Evolutionary conservation across 108 stramenopile species (phyloP).

Genomic region (Halocafeteria seosinensis): DNA sequence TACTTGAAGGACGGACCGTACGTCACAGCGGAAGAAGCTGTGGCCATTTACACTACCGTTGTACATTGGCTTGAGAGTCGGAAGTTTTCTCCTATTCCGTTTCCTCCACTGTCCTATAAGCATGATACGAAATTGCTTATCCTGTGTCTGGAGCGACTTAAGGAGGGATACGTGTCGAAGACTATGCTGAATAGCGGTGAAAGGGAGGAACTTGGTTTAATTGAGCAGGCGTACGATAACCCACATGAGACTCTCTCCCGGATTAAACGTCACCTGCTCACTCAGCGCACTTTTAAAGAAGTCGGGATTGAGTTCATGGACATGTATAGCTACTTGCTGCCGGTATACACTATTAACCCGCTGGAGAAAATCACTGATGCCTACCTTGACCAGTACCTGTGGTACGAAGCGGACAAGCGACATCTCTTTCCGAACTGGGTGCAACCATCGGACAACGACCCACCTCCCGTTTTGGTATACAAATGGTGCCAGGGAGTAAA

Average conservation of each 20-base stretch:
- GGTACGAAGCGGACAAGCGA: slow-evolving; percentile 98
- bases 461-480: slow-evolving; percentile 92
- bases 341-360: slow-evolving; percentile 90
- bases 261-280: slow-evolving; percentile 92
- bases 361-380: slow-evolving; percentile 97
- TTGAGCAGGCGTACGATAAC: slow-evolving; percentile 98
- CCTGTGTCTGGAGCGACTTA: slow-evolving; percentile 89
- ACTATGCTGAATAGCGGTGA: slow-evolving; percentile 77
- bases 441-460: slow-evolving; percentile 93
- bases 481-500: slow-evolving; percentile 98
- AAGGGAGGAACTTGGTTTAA: slow-evolving; percentile 86
- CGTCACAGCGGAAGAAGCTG: slow-evolving; percentile 92
- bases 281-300: slow-evolving; percentile 97
- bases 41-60: slow-evolving; percentile 96
- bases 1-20: slow-evolving; percentile 96
- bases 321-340: slow-evolving; percentile 84
- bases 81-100: slow-evolving; percentile 93
- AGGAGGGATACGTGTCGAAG: slow-evolving; percentile 82
- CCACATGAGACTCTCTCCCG: slow-evolving; percentile 93
- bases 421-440: slow-evolving; percentile 87
- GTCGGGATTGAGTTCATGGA: slow-evolving; percentile 96
- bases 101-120: slow-evolving; percentile 97
- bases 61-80: slow-evolving; percentile 98
- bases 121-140: slow-evolving; percentile 99
- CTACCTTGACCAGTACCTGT: slow-evolving; percentile 97